These are phyloP conservation scores for Diaporthe sp. DNA, from an alignment of 2,329 filamentous ascomycete species.

Conservation along the genomic window DNA sequence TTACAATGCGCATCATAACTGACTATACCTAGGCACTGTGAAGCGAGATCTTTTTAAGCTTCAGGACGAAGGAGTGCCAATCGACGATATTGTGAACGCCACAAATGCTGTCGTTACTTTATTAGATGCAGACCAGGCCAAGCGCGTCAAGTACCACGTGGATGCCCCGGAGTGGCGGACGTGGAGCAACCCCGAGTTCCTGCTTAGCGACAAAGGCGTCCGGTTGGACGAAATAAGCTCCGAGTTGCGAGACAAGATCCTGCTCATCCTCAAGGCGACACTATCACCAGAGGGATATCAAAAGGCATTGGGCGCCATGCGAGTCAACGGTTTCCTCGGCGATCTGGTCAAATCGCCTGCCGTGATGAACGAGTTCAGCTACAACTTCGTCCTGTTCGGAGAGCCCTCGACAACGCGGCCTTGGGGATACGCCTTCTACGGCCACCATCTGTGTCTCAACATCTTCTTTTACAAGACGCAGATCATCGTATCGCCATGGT, in stretches of 20 bases:
- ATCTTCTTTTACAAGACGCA: slow-evolving; percentile 75
- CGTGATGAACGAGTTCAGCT: slow-evolving; percentile 81
- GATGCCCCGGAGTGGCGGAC: slow-evolving; percentile 80
- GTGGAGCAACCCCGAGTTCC: slow-evolving; percentile 79
- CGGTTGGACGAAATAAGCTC: slow-evolving; percentile 72
- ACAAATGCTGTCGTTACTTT: slow-evolving; percentile 59
- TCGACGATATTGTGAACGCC: slow-evolving; percentile 66
- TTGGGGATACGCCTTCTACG: slow-evolving; percentile 83
- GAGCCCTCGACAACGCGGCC: slow-evolving; percentile 66
- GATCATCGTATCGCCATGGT: slow-evolving; percentile 79
- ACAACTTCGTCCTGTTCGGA: slow-evolving; percentile 82
- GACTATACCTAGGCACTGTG: slow-evolving; percentile 58
- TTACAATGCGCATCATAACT: slow-evolving; percentile 19
- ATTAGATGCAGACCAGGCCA: slow-evolving; percentile 62
- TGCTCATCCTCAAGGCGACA: slow-evolving; percentile 67
- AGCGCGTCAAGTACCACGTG: slow-evolving; percentile 69
- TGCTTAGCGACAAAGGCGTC: slow-evolving; percentile 76
- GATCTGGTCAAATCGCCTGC: slow-evolving; percentile 71
- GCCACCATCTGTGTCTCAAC: slow-evolving; percentile 82
- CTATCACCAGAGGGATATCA: slow-evolving; percentile 78
- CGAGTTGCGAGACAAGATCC: slow-evolving; percentile 60
- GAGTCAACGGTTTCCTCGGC: slow-evolving; percentile 81
- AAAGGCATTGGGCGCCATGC: slow-evolving; percentile 78
- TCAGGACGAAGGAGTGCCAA: slow-evolving; percentile 74
- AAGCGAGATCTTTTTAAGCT: slow-evolving; percentile 66